A percentile compares a stretch with the other conserved stretches of the same genome.
Evolutionary conservation across 2,329 filamentous ascomycete species (phyloP).

Genomic region (Apiospora marii): DNA sequence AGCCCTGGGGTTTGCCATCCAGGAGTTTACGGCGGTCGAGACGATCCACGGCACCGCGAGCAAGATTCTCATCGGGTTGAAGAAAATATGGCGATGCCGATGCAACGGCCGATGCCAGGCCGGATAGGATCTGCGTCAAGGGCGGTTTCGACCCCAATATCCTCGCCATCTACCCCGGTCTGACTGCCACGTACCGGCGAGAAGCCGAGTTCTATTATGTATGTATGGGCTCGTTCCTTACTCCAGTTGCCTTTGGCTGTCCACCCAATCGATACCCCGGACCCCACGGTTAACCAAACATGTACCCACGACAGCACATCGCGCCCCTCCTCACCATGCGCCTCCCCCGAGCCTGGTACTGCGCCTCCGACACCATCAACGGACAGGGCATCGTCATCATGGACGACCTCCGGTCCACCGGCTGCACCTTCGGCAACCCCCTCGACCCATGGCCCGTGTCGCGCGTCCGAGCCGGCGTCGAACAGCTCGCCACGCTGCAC

Average conservation of each 20-base stretch:
- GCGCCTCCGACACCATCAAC: constrained; percentile 15
- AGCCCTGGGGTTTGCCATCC: constrained; percentile 28
- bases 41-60: constrained; percentile 28
- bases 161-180: constrained; percentile 25
- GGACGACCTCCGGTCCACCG: constrained; percentile 27
- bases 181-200: constrained; percentile 26
- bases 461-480: constrained; percentile 32
- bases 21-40: constrained; percentile 22
- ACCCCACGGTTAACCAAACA: not conserved
- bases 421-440: constrained; percentile 29
- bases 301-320: not conserved
- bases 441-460: constrained; percentile 29
- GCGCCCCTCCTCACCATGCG: constrained; percentile 24
- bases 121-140: constrained; percentile 29
- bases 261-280: no score
- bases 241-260: not conserved
- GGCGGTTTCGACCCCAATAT: constrained; percentile 31
- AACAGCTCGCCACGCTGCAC: constrained; percentile 42
- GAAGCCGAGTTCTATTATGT: constrained; percentile 30
- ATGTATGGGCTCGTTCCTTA: not conserved
- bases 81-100: not conserved
- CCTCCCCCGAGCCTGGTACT: constrained; percentile 18
- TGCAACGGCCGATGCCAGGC: not conserved
- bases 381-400: constrained; percentile 30
- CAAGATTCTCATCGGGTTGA: constrained; percentile 29